A percentile compares a stretch with the other conserved stretches of the same genome.
phyloP scores from a whole-genome alignment of 2,329 filamentous ascomycete species.

The Neurospora crassa region DNA sequence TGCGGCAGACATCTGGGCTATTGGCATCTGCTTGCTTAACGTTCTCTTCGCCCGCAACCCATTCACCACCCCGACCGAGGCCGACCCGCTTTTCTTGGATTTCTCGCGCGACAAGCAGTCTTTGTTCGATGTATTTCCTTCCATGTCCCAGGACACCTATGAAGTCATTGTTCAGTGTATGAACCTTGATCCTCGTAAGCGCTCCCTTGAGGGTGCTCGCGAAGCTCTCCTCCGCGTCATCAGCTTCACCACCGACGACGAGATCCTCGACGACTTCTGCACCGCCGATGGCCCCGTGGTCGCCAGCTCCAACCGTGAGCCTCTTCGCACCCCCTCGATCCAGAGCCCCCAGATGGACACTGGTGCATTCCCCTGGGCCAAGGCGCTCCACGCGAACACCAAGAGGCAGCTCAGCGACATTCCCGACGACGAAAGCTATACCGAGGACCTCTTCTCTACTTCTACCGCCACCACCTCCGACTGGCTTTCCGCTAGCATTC shows the following conservation, averaged over 20 bases:
- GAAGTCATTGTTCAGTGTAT: constrained; percentile 87
- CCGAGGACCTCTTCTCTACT: constrained; percentile 76
- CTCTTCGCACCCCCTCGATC: constrained; percentile 88
- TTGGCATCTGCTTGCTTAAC: constrained; percentile 94
- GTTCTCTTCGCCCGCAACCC: constrained; percentile 95
- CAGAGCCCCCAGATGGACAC: constrained; percentile 74
- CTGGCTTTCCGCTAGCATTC: constrained; percentile 69
- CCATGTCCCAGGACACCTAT: constrained; percentile 97
- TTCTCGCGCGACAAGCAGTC: constrained; percentile 90
- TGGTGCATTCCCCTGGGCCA: constrained; percentile 90
- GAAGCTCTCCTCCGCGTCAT: constrained; percentile 70
- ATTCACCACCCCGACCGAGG: constrained; percentile 80
- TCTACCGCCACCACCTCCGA: constrained; percentile 58
- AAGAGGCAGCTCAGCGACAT: constrained; percentile 82
- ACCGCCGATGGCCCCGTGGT: constrained; percentile 67
- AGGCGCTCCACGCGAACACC: constrained; percentile 71
- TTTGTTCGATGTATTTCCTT: constrained; percentile 94
- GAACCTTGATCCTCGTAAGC: constrained; percentile 82
- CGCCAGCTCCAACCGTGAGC: constrained; percentile 83
- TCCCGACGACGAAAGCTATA: constrained; percentile 67
- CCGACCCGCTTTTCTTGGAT: constrained; percentile 88
- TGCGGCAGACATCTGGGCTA: constrained; percentile 92
- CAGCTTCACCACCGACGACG: constrained; percentile 89
- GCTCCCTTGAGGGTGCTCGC: constrained; percentile 69
- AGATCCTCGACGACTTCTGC: constrained; percentile 89